Evolutionary conservation across 2,329 filamentous ascomycete species (phyloP).

Genomic region (Shiraia sp.): DNA sequence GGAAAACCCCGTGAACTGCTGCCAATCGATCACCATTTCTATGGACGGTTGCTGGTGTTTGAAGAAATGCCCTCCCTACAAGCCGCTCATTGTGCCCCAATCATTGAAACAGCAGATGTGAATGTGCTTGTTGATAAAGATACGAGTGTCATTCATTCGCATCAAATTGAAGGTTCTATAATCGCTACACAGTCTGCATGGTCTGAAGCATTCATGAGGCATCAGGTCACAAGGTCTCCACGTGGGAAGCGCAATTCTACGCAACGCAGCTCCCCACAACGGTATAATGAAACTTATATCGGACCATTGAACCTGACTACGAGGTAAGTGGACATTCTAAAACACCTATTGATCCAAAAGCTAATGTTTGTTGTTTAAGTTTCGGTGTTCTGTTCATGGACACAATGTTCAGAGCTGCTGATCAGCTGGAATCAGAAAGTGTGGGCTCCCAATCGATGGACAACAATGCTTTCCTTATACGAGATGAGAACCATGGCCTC

Average conservation of each 20-base stretch:
- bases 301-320: too few species aligned
- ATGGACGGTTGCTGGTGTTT: slow-evolving; percentile 6
- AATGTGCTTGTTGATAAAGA: slow-evolving; percentile 9
- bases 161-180: slow-evolving; percentile 4
- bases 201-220: slow-evolving; percentile 11
- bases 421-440: slow-evolving; percentile 2
- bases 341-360: too few species aligned
- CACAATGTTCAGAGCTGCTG: slow-evolving; percentile 12
- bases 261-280: too few species aligned
- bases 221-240: slow-evolving; percentile 4
- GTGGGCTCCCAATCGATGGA: too few species aligned
- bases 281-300: too few species aligned
- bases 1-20: neutral
- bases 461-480: slow-evolving; percentile 32
- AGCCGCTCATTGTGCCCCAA: slow-evolving; percentile 15
- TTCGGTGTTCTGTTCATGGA: slow-evolving; percentile 16
- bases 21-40: neutral
- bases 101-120: slow-evolving; percentile 17
- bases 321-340: too few species aligned
- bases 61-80: slow-evolving; percentile 11
- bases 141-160: slow-evolving; percentile 6
- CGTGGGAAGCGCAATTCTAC: too few species aligned
- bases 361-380: too few species aligned
- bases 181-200: slow-evolving; percentile 5
- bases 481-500: slow-evolving; percentile 21